Percentiles rank a stretch among this genome's conserved stretches.
phyloP scores from a whole-genome alignment of 169 alveolate species.

The Cryptosporidium bovis region DNA sequence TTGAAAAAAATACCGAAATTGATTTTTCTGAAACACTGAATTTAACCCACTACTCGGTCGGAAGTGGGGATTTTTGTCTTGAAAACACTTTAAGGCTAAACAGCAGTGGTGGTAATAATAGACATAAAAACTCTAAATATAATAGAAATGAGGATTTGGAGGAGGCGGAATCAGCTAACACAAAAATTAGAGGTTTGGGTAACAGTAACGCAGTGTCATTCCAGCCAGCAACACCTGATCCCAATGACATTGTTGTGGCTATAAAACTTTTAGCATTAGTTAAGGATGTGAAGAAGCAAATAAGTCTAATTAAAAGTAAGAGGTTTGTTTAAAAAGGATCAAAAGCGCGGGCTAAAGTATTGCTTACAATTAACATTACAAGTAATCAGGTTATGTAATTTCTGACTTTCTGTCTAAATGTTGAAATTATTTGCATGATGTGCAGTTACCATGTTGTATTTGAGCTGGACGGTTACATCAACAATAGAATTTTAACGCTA shows the following conservation, averaged over 20 bases:
- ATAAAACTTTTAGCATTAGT: conserved; percentile 21
- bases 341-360: too few species aligned
- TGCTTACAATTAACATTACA: too few species aligned
- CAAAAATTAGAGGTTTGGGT: neutral
- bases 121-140: too few species aligned
- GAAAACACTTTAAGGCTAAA: neutral
- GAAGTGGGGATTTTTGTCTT: neutral
- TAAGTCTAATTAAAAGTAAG: conserved; percentile 16
- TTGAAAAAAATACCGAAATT: neutral
- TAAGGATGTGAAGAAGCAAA: conserved; percentile 47
- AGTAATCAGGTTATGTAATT: too few species aligned
- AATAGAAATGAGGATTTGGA: too few species aligned
- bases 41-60: neutral
- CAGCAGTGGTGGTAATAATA: neutral
- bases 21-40: neutral
- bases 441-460: too few species aligned
- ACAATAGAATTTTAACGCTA: conserved; percentile 4
- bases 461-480: conserved; percentile 10
- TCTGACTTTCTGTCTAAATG: too few species aligned
- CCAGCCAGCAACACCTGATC: neutral
- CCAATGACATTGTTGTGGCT: conserved; percentile 18
- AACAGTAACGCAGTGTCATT: neutral
- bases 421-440: too few species aligned
- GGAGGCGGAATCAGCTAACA: neutral
- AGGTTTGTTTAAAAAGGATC: neutral